Percentiles rank a stretch among this genome's conserved stretches.
phyloP scores from a whole-genome alignment of 306 rosid genomes.

The Rosa rugosa region DNA sequence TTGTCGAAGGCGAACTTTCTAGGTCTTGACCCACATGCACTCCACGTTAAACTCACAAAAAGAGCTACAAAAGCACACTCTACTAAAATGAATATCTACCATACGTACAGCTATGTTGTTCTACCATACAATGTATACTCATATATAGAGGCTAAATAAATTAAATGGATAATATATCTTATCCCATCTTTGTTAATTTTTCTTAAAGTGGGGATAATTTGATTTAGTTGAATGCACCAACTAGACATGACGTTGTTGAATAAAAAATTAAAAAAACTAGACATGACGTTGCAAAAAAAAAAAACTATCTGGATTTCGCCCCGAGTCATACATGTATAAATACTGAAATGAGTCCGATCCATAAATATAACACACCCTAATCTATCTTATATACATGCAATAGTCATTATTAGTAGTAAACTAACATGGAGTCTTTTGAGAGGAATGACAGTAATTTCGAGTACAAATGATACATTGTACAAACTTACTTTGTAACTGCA shows the following conservation, averaged over 20 bases:
- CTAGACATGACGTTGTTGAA: background rate
- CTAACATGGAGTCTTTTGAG: too few species aligned
- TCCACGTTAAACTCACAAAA: background rate
- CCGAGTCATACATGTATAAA: background rate
- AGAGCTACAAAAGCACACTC: background rate
- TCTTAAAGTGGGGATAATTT: background rate
- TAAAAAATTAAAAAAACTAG: background rate
- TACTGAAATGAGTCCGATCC: too few species aligned
- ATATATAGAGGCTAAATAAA: background rate
- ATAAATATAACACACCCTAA: too few species aligned
- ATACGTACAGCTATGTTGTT: background rate
- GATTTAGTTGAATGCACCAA: background rate
- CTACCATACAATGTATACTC: background rate
- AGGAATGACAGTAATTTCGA: too few species aligned
- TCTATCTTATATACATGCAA: too few species aligned
- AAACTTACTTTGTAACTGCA: too few species aligned
- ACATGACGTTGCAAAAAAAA: background rate
- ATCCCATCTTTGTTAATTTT: background rate
- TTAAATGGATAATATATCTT: background rate
- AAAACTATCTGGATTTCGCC: background rate
- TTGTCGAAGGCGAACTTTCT: background rate
- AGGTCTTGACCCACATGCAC: constrained; percentile 10
- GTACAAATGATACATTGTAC: too few species aligned
- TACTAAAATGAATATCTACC: background rate
- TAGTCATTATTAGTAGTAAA: too few species aligned